phyloP scores from a whole-genome alignment of 2,329 filamentous ascomycete species.

The Sclerotinia spermophila region DNA sequence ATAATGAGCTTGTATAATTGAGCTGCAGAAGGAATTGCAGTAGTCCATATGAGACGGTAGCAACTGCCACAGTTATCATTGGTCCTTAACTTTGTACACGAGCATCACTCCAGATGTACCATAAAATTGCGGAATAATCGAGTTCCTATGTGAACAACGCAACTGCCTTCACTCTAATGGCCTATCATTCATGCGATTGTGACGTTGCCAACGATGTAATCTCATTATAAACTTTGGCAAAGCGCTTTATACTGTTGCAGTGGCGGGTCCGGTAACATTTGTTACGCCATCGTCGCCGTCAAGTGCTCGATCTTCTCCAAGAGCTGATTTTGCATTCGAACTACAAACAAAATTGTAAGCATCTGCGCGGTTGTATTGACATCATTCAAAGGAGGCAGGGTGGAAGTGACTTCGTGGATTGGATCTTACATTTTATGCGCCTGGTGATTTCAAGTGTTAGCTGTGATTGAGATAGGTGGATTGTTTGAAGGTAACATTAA shows the following conservation, averaged over 20 bases:
- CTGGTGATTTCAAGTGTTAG: background rate
- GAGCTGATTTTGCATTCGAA: background rate
- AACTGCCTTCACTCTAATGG: background rate
- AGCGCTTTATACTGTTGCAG: background rate
- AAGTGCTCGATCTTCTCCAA: background rate
- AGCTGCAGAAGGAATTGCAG: background rate
- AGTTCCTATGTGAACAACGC: background rate
- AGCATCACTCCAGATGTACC: too few species aligned
- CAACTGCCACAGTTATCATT: background rate
- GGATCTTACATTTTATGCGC: constrained; percentile 10
- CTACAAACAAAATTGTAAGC: background rate
- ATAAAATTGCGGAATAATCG: background rate
- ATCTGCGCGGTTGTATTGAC: background rate
- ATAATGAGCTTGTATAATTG: background rate
- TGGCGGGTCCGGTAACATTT: background rate
- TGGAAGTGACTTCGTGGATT: background rate
- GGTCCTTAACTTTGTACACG: background rate
- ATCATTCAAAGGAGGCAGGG: background rate
- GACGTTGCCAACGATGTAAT: background rate
- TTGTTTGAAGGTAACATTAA: background rate
- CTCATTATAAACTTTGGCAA: background rate
- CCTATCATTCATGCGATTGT: background rate
- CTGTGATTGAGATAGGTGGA: background rate
- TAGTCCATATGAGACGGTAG: background rate
- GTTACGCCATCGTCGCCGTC: background rate